phyloP scores from a whole-genome alignment of 345 rosid species.

The Microthlaspi erraticum region DNA sequence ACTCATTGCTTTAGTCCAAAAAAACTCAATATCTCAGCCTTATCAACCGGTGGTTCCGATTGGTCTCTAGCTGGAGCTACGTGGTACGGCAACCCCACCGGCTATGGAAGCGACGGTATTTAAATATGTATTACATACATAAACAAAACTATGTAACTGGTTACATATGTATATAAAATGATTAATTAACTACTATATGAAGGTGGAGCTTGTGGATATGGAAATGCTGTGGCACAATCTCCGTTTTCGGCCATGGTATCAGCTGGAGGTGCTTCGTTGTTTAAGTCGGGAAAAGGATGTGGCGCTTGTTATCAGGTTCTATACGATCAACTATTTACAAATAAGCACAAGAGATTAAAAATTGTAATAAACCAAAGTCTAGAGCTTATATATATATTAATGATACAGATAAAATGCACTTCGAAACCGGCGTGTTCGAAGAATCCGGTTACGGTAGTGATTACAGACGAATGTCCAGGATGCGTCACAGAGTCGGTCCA shows the following conservation, averaged over 20 bases:
- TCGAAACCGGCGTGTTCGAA: conserved; percentile 59
- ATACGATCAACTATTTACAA: neutral
- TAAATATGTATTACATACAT: neutral
- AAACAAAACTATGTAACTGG: neutral
- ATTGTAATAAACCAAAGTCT: neutral
- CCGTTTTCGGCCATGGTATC: conserved; percentile 61
- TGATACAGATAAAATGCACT: conserved; percentile 68
- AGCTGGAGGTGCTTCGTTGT: conserved; percentile 63
- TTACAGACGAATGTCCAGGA: conserved; percentile 69
- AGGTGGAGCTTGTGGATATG: conserved; percentile 81
- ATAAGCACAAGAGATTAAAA: neutral
- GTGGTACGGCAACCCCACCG: conserved; percentile 60
- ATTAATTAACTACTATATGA: conserved; percentile 1
- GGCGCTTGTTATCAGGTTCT: conserved; percentile 78
- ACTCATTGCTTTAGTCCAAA: conserved; percentile 52
- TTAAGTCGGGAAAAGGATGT: conserved; percentile 65
- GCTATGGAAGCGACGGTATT: conserved; percentile 61
- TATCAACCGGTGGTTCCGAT: neutral
- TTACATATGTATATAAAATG: neutral
- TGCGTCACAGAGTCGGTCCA: conserved; percentile 56
- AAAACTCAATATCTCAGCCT: conserved; percentile 35
- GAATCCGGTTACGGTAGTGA: conserved; percentile 57
- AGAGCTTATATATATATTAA: neutral
- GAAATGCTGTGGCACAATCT: conserved; percentile 44
- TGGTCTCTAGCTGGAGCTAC: conserved; percentile 64